Percentiles rank a stretch among this genome's conserved stretches.
phyloP scores from a whole-genome alignment of 140 eudicot species.

The Anethum foeniculum region DNA sequence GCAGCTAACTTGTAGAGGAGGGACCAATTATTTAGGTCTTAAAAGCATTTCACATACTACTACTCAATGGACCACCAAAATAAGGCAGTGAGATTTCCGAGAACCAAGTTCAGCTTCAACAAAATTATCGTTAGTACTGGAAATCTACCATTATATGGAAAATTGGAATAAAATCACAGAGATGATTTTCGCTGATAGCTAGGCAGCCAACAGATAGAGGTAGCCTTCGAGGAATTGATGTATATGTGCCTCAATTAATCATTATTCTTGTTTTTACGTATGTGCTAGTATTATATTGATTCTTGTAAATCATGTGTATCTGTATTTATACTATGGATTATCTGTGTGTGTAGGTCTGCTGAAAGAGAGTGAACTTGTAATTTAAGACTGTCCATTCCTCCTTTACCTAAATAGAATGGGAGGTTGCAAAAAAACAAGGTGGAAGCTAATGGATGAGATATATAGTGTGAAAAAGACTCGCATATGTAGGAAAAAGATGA shows the following conservation, averaged over 20 bases:
- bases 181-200: not conserved
- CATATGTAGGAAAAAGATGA: not conserved
- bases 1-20: slow-evolving; percentile 5
- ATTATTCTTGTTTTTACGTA: not conserved
- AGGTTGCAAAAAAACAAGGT: not conserved
- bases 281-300: not conserved
- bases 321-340: not conserved
- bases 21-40: not conserved
- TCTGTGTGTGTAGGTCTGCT: not conserved
- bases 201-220: not conserved
- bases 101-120: not conserved
- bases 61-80: not conserved
- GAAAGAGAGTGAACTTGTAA: not conserved
- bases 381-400: not conserved
- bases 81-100: slow-evolving; percentile 4
- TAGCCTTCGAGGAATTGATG: not conserved
- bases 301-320: not conserved
- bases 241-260: not conserved
- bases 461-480: not conserved
- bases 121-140: not conserved
- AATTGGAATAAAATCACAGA: not conserved
- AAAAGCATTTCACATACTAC: slow-evolving; percentile 5
- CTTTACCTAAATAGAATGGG: not conserved
- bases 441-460: not conserved
- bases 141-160: not conserved